A percentile compares a stretch with the other conserved stretches of the same genome.
Evolutionary conservation across 1,284 basidiomycete species (phyloP).

Genomic region (Nidula niveotomentosa): DNA sequence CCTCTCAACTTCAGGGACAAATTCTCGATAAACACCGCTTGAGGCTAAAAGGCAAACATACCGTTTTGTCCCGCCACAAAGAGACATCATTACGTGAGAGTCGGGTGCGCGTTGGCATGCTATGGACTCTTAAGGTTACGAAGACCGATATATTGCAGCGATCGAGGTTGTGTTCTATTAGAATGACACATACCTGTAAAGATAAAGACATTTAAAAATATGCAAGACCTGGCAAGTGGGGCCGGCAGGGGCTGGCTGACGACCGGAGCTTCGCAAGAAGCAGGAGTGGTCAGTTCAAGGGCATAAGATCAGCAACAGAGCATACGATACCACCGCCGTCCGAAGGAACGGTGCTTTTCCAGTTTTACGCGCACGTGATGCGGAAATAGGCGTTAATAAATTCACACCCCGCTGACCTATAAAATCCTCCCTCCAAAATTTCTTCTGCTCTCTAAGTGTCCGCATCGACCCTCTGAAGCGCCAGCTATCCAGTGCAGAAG

Average conservation of each 20-base stretch:
- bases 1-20: no score
- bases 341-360: background rate
- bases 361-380: background rate
- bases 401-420: constrained; percentile 21
- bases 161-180: no score
- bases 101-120: no score
- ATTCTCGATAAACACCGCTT: no score
- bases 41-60: no score
- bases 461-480: constrained; percentile 33
- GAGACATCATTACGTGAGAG: no score
- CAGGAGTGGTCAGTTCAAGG: background rate
- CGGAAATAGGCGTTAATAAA: background rate
- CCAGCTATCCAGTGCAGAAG: constrained; percentile 23
- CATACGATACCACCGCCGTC: background rate
- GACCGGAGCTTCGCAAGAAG: background rate
- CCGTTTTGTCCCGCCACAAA: no score
- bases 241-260: background rate
- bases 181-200: background rate
- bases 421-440: constrained; percentile 17
- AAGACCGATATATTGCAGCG: no score
- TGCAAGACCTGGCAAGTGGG: background rate
- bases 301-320: background rate
- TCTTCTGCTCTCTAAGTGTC: constrained; percentile 36
- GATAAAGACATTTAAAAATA: background rate
- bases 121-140: no score